Evolutionary conservation across 768 basidiomycete species (phyloP), one percentile per base, ranked within the genome.

Genomic region (Cystofilobasidium bisporidii): DNA sequence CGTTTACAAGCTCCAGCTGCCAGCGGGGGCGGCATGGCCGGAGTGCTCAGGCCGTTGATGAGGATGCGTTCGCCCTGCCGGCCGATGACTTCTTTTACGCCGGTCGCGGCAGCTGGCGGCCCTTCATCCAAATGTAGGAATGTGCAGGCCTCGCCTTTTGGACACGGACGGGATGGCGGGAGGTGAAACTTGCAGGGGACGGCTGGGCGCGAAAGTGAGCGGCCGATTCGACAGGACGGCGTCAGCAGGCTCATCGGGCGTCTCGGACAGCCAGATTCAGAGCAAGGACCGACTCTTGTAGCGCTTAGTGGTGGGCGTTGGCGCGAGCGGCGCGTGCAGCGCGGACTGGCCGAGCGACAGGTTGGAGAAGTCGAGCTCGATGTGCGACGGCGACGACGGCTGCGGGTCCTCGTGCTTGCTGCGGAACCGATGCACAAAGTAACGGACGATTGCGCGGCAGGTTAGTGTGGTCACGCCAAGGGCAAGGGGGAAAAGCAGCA

Each of bases 401-500:
- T n/a, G 48, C 48, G 3, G 48, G 11, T 50, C 48, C 4, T 56
- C 53, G 53, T 56, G 53, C 53, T 32, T 56, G 53, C 50, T 55
- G 30, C 48, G 17, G 40, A 41, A 41, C n/a, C n/a, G n/a, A n/a
- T n/a, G n/a, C n/a, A n/a, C n/a, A n/a, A n/a, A n/a, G n/a, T n/a
- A n/a, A n/a, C n/a, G n/a, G n/a, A n/a, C n/a, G n/a, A n/a, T n/a
- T n/a, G n/a, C n/a, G n/a, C n/a, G n/a, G n/a, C n/a, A n/a, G n/a
- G n/a, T n/a, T 17, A 41, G 17, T 47, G 10, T 15, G 45, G 45
- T 5, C 45, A 18, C 20, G 45, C 11, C 45, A 41, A 41, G 40
- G 40, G 45, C 24, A 26, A 26, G 6, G 50, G 24, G 9, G 24
- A 11, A 20, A 8, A 5, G 24, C 26, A 55, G 26, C 26, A 26